Conservation (phyloP, 805 yeast genomes). For the Kodamaea leandrae region DNA sequence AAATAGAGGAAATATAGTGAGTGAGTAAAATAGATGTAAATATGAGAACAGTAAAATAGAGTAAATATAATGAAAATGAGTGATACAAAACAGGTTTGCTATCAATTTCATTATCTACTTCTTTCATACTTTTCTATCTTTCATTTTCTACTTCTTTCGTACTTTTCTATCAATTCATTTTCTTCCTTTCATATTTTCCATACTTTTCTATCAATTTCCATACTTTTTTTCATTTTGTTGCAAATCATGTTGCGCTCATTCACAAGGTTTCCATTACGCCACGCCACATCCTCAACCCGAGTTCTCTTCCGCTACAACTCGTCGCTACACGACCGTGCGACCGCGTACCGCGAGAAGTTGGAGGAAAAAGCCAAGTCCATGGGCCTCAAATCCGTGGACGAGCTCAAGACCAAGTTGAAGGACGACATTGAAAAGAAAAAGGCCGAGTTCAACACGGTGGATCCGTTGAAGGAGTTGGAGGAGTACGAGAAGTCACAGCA, state of each 20-base stretch:
- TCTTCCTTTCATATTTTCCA: too few relatives aligned
- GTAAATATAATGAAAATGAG: too few relatives aligned
- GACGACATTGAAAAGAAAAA: conserved; percentile 57
- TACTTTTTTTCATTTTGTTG: too few relatives aligned
- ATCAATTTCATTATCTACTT: too few relatives aligned
- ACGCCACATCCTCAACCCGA: conserved; percentile 5
- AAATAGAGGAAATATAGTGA: too few relatives aligned
- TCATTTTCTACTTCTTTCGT: too few relatives aligned
- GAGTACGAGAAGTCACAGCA: conserved; percentile 46
- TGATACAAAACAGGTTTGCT: too few relatives aligned
- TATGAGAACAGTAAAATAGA: too few relatives aligned
- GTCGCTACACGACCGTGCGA: conserved; percentile 6
- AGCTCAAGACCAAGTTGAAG: conserved; percentile 59
- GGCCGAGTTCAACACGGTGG: conserved; percentile 56
- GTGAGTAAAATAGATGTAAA: too few relatives aligned
- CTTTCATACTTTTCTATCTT: too few relatives aligned
- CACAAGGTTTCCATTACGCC: neutral
- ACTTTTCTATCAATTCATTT: too few relatives aligned
- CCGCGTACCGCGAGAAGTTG: conserved; percentile 31
- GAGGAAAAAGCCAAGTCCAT: conserved; percentile 33
- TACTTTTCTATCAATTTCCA: too few relatives aligned
- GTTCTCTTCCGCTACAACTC: conserved; percentile 3
- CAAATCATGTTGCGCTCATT: conserved; percentile 5
- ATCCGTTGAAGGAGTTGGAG: conserved; percentile 69
- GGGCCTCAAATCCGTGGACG: conserved; percentile 47